phyloP scores from a whole-genome alignment of 2,329 filamentous ascomycete genomes.

The Sordariomycetes sp. region DNA sequence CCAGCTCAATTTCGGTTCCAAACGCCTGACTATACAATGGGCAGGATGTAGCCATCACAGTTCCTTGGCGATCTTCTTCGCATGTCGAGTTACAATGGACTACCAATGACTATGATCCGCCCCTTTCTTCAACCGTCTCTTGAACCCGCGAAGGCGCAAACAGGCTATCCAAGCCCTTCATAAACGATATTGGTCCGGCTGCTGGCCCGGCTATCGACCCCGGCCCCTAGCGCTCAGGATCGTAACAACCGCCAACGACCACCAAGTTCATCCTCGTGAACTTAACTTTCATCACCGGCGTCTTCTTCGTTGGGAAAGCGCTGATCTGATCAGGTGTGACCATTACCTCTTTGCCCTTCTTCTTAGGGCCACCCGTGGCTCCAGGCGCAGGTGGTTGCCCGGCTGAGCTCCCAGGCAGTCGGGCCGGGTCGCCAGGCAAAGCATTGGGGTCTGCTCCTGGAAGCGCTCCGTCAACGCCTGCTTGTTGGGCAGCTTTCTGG shows the following conservation, averaged over 20 bases:
- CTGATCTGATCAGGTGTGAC: conserved; percentile 90
- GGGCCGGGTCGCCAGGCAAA: not conserved
- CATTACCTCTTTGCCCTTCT: conserved; percentile 82
- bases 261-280: conserved; percentile 96
- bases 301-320: conserved; percentile 93
- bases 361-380: conserved; percentile 36
- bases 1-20: too few species aligned
- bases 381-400: conserved; percentile 16
- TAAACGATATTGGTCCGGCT: too few species aligned
- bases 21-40: too few species aligned
- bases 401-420: conserved; percentile 6
- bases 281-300: conserved; percentile 82
- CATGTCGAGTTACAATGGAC: too few species aligned
- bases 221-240: conserved; percentile 36
- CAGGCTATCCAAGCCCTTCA: too few species aligned
- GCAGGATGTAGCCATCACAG: too few species aligned
- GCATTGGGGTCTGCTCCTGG: conserved; percentile 1
- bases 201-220: too few species aligned
- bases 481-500: conserved; percentile 42
- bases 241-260: conserved; percentile 68
- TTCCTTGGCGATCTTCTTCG: too few species aligned
- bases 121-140: too few species aligned
- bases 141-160: too few species aligned
- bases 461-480: conserved; percentile 23
- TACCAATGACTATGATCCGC: too few species aligned